A percentile compares a stretch with the other conserved stretches of the same genome.
These are phyloP conservation scores for Prunus kanzakura DNA, from an alignment of 306 rosid genomes.

Conservation along the genomic window DNA sequence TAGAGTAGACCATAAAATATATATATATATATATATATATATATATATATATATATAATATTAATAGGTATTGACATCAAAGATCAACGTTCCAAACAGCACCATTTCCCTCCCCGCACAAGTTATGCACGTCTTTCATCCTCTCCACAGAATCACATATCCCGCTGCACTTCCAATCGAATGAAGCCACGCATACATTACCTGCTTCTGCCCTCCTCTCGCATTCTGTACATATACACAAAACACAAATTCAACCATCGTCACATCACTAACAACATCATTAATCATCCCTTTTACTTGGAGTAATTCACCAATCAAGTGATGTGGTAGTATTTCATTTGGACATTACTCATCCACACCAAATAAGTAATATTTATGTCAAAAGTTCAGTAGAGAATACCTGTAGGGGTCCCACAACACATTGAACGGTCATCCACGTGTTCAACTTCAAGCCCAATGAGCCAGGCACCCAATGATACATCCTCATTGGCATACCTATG, in stretches of 20 bases:
- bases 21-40: too few species aligned
- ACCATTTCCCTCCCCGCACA: conserved; percentile 68
- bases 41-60: background rate
- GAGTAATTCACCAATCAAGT: too few species aligned
- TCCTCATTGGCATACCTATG: conserved; percentile 94
- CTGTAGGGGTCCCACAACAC: conserved; percentile 90
- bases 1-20: background rate
- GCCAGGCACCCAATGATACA: conserved; percentile 84
- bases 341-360: too few species aligned
- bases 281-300: too few species aligned
- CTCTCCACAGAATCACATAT: conserved; percentile 72
- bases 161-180: conserved; percentile 95
- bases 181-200: conserved; percentile 76
- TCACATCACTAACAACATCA: too few species aligned
- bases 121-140: conserved; percentile 62
- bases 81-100: conserved; percentile 67
- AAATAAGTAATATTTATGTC: too few species aligned
- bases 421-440: conserved; percentile 76
- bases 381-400: conserved; percentile 16
- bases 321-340: too few species aligned
- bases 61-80: conserved; percentile 1
- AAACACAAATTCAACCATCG: background rate
- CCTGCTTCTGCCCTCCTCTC: conserved; percentile 69
- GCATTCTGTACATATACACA: conserved; percentile 43
- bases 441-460: conserved; percentile 79